Evolutionary conservation across 805 yeast species (phyloP).

Genomic region (Candida odintsovae): DNA sequence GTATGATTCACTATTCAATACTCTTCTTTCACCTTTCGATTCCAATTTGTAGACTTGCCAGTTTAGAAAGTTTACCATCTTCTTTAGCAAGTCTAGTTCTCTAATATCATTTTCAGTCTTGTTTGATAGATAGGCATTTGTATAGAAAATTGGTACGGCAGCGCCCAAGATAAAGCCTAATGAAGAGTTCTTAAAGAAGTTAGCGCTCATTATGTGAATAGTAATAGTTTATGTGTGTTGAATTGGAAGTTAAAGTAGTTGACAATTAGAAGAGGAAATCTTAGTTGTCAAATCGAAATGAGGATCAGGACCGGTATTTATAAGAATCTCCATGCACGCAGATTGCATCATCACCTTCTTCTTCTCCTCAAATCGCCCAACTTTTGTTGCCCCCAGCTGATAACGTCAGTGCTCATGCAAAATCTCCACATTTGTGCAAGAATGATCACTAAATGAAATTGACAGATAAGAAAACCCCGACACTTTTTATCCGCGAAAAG

Average conservation of each 20-base stretch:
- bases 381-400: no score
- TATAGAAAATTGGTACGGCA: slow-evolving; percentile 18
- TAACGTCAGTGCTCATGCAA: neutral
- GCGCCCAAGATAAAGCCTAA: slow-evolving; percentile 22
- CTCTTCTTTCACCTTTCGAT: slow-evolving; percentile 5
- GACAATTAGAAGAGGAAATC: no score
- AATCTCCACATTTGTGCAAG: neutral
- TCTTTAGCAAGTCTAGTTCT: slow-evolving; percentile 19
- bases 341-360: neutral
- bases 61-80: slow-evolving; percentile 17
- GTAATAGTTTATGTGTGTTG: neutral
- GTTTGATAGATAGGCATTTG: slow-evolving; percentile 16
- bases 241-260: no score
- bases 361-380: no score
- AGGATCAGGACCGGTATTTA: neutral
- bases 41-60: slow-evolving; percentile 16
- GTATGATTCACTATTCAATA: slow-evolving; percentile 14
- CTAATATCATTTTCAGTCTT: slow-evolving; percentile 13
- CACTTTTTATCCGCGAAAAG: neutral
- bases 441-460: neutral
- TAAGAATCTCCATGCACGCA: neutral
- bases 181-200: slow-evolving; percentile 15
- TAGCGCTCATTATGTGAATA: neutral
- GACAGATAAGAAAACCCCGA: neutral
- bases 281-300: neutral